Conservation (phyloP, 139 green algal genomes). For the Chlamydomonas incerta region DNA sequence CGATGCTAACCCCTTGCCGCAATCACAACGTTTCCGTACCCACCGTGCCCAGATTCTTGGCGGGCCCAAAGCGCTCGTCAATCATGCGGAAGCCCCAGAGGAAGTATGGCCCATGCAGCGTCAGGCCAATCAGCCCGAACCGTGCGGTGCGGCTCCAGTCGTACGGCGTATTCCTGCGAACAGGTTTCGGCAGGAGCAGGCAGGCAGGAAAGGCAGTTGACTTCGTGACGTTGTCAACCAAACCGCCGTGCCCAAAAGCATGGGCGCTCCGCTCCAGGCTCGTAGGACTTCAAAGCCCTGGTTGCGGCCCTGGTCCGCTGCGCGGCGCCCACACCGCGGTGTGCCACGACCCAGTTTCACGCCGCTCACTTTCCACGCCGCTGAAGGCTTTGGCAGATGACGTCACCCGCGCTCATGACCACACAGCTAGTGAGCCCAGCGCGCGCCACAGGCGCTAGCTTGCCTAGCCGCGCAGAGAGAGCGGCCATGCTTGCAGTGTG, state of each 20-base stretch:
- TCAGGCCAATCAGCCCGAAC: constrained; percentile 59
- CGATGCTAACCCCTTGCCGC: too few relatives aligned
- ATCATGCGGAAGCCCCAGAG: constrained; percentile 60
- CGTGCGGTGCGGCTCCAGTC: constrained; percentile 44
- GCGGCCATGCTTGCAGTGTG: background rate
- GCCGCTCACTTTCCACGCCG: background rate
- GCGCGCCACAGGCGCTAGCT: constrained; percentile 5
- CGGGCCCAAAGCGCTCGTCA: constrained; percentile 45
- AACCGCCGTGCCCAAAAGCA: too few relatives aligned
- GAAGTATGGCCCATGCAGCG: constrained; percentile 72
- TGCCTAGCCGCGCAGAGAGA: background rate
- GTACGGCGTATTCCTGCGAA: background rate
- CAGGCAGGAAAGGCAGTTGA: too few relatives aligned
- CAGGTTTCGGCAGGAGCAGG: too few relatives aligned
- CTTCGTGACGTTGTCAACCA: too few relatives aligned
- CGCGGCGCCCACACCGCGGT: too few relatives aligned
- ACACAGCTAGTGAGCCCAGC: background rate
- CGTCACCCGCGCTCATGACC: constrained; percentile 9
- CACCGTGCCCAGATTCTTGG: constrained; percentile 37
- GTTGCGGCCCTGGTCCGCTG: too few relatives aligned
- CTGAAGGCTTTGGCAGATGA: constrained; percentile 14
- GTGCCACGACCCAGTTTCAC: background rate
- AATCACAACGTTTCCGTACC: too few relatives aligned
- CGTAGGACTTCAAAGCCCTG: too few relatives aligned
- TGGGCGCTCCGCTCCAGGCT: too few relatives aligned